Evolutionary conservation across 2,329 filamentous ascomycete genomes (phyloP), one percentile per base, ranked within the genome.

Genomic region (Mariannaea elegans): DNA sequence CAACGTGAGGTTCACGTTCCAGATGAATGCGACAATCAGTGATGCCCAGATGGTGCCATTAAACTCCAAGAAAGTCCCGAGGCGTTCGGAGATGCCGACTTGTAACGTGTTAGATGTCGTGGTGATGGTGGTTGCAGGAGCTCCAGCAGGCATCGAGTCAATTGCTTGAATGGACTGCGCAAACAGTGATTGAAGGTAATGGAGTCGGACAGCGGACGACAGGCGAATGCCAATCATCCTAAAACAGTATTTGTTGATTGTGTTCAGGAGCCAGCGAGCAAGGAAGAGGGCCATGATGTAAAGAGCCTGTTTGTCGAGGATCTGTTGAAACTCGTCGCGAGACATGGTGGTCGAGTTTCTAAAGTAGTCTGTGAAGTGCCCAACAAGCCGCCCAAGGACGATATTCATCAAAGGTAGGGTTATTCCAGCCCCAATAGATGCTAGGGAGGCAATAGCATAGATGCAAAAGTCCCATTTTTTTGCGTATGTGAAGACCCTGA

Each of bases 41-140:
- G 84, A 81, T 0, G 81, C 72, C 39, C 79, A 69, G 2, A 82
- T 69, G 0, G 81, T 74, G 4, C 79, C 74, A 6, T 79, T 63
- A 8, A 76, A 79, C 64, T 82, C 78, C 27, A 84, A 66, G 3
- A 83, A 73, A 0, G 73, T 76, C 0, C 78, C 77, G 3, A 86
- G 72, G 21, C 81, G 80, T 60, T 86, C 83, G 0, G 83, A 85
- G 13, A 86, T 80, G 13, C 82, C 83, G 13, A 83, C 73, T 51
- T 86, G 84, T 12, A 86, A 76, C 0, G 80, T 81, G 56, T 85
- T 85, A 4, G 83, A 80, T 0, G 81, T 81, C 0, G 80, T 77
- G 0, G 83, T 86, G 64, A 86, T 85, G 1, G 82, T 79, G 9
- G 81, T 82, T 0, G 82, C 80, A 12, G 84, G 80, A 7, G 81